phyloP scores from a whole-genome alignment of 768 basidiomycete genomes.

The Suillus fuscotomentosus region DNA sequence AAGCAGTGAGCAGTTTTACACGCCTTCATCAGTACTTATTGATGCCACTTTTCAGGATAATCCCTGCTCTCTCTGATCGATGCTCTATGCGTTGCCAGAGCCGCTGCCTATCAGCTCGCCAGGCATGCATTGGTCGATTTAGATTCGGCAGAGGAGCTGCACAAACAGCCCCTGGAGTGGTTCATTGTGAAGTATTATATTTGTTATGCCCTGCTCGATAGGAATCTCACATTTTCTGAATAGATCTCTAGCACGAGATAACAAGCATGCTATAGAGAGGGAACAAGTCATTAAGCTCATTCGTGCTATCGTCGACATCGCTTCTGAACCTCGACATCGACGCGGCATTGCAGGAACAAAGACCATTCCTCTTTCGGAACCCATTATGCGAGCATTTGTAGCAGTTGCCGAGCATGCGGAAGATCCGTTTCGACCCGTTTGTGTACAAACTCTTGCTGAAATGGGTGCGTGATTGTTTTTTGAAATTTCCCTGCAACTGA shows the following conservation, averaged over 20 bases:
- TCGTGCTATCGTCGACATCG: conserved; percentile 76
- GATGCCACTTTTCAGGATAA: conserved; percentile 52
- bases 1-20: conserved; percentile 55
- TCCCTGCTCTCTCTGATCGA: conserved; percentile 72
- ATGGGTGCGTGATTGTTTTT: conserved; percentile 56
- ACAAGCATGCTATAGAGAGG: conserved; percentile 78
- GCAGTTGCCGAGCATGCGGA: conserved; percentile 92
- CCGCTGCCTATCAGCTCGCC: conserved; percentile 81
- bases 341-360: conserved; percentile 39
- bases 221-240: conserved; percentile 19
- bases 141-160: conserved; percentile 65
- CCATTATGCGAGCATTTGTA: conserved; percentile 84
- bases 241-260: conserved; percentile 84
- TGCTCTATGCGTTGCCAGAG: conserved; percentile 71
- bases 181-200: conserved; percentile 80
- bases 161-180: conserved; percentile 75
- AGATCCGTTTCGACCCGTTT: conserved; percentile 81
- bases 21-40: conserved; percentile 7
- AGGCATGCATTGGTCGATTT: conserved; percentile 75
- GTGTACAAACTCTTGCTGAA: conserved; percentile 86
- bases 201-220: not conserved
- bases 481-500: conserved; percentile 10
- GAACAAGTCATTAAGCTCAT: conserved; percentile 93
- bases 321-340: conserved; percentile 52
- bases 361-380: conserved; percentile 63